A percentile compares a stretch with the other conserved stretches of the same genome.
phyloP scores from a whole-genome alignment of 2,329 filamentous ascomycete species.

The Fusarium luffae region DNA sequence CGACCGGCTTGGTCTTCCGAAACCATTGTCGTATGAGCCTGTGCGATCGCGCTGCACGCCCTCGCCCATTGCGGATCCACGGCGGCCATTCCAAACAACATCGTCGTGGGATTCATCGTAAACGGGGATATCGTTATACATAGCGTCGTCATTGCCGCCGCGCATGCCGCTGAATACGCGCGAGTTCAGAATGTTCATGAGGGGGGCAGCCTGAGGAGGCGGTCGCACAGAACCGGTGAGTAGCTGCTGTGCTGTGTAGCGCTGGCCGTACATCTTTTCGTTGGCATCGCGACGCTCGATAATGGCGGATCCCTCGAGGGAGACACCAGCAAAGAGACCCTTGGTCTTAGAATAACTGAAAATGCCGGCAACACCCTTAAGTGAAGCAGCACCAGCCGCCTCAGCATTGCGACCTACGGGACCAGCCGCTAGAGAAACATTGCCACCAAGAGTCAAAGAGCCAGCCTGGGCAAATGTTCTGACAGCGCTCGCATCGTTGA shows the following conservation, averaged over 20 bases:
- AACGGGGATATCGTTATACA: slow-evolving; percentile 94
- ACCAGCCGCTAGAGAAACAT: slow-evolving; percentile 94
- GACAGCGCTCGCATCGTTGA: slow-evolving; percentile 90
- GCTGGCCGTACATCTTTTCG: slow-evolving; percentile 90
- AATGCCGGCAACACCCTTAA: slow-evolving; percentile 88
- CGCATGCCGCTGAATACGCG: slow-evolving; percentile 80
- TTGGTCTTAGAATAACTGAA: slow-evolving; percentile 99
- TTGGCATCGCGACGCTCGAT: slow-evolving; percentile 97
- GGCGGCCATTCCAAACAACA: slow-evolving; percentile 82
- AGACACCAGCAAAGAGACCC: slow-evolving; percentile 95
- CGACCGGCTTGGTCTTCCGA: slow-evolving; percentile 69
- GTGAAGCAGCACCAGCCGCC: slow-evolving; percentile 90
- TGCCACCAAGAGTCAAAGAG: slow-evolving; percentile 91
- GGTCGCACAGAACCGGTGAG: slow-evolving; percentile 81
- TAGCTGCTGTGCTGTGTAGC: slow-evolving; percentile 83
- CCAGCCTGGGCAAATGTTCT: slow-evolving; percentile 94
- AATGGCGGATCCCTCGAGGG: slow-evolving; percentile 90
- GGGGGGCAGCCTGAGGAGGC: slow-evolving; percentile 83
- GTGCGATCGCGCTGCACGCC: slow-evolving; percentile 57
- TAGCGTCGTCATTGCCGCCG: slow-evolving; percentile 65
- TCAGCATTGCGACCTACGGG: slow-evolving; percentile 95
- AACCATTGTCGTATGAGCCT: slow-evolving; percentile 59
- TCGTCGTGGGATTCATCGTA: slow-evolving; percentile 88
- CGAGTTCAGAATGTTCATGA: slow-evolving; percentile 87
- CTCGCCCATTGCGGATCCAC: slow-evolving; percentile 77